A percentile compares a stretch with the other conserved stretches of the same genome.
Evolutionary conservation across 345 rosid species (phyloP).

Genomic region (Pistacia vera): DNA sequence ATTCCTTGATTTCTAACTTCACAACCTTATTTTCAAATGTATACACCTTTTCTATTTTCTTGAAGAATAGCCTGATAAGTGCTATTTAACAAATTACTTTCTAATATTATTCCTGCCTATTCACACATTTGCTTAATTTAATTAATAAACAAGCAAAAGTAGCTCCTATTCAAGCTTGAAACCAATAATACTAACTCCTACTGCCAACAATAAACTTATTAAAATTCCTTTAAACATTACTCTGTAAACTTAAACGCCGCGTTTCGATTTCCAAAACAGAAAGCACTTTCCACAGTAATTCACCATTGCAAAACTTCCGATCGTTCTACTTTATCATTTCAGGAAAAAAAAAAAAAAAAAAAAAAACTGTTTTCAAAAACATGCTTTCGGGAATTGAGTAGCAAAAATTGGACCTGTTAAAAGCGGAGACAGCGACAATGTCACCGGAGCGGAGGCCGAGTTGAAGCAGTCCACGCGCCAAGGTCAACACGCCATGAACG

Average conservation of each 20-base stretch:
- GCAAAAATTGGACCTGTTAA: slow-evolving; percentile 55
- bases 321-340: background rate
- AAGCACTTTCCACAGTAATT: background rate
- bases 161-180: no score
- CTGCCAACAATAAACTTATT: background rate
- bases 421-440: slow-evolving; percentile 69
- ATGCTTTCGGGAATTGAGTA: background rate
- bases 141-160: no score
- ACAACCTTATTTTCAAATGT: no score
- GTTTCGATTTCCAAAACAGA: background rate
- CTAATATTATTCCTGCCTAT: no score
- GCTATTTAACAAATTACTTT: no score
- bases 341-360: background rate
- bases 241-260: background rate
- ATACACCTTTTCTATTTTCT: no score
- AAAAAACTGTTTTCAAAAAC: background rate
- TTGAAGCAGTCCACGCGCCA: slow-evolving; percentile 50
- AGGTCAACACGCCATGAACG: slow-evolving; percentile 44
- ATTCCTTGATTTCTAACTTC: background rate
- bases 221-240: background rate
- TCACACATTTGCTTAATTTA: no score
- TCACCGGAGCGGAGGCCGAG: slow-evolving; percentile 61
- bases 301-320: background rate
- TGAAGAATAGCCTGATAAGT: no score
- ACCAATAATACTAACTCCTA: background rate